A percentile compares a stretch with the other conserved stretches of the same genome.
phyloP scores from a whole-genome alignment of 1,284 basidiomycete species.

The Tilletia horrida region DNA sequence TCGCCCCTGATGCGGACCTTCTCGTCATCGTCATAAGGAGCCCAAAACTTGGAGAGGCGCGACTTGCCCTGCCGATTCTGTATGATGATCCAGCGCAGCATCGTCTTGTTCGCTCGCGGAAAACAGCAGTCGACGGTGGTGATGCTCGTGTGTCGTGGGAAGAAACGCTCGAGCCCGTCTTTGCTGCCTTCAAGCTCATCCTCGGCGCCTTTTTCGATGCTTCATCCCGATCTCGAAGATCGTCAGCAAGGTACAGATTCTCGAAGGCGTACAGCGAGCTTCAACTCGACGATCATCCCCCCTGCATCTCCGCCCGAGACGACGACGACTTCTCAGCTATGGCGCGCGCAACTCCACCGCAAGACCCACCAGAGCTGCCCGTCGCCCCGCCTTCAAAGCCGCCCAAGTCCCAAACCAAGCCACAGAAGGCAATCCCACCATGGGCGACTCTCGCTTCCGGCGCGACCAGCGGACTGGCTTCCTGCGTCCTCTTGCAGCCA shows the following conservation, averaged over 20 bases:
- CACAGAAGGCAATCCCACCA: slow-evolving; percentile 28
- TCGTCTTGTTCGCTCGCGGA: slow-evolving; percentile 48
- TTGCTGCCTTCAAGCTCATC: neutral
- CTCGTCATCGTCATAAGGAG: slow-evolving; percentile 61
- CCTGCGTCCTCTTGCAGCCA: slow-evolving; percentile 51
- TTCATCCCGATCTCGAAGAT: neutral
- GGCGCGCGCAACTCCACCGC: too few relatives aligned
- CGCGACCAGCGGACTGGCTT: slow-evolving; percentile 46
- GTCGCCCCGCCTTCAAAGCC: too few relatives aligned
- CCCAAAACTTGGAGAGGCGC: slow-evolving; percentile 93
- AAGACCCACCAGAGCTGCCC: too few relatives aligned
- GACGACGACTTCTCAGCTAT: too few relatives aligned
- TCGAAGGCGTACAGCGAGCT: too few relatives aligned
- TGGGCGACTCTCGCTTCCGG: slow-evolving; percentile 48
- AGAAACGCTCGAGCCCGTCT: neutral
- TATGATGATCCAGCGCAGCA: slow-evolving; percentile 92
- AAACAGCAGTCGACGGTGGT: neutral
- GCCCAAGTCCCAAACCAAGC: too few relatives aligned
- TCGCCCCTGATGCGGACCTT: slow-evolving; percentile 88
- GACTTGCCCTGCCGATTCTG: slow-evolving; percentile 98
- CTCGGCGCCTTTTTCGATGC: slow-evolving; percentile 14
- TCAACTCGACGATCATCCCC: too few relatives aligned
- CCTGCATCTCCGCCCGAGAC: too few relatives aligned
- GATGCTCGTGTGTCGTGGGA: neutral
- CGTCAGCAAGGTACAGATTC: too few relatives aligned